Conservation (phyloP, 495 filamentous ascomycete genomes). For the Lentithecium fluviatile region DNA sequence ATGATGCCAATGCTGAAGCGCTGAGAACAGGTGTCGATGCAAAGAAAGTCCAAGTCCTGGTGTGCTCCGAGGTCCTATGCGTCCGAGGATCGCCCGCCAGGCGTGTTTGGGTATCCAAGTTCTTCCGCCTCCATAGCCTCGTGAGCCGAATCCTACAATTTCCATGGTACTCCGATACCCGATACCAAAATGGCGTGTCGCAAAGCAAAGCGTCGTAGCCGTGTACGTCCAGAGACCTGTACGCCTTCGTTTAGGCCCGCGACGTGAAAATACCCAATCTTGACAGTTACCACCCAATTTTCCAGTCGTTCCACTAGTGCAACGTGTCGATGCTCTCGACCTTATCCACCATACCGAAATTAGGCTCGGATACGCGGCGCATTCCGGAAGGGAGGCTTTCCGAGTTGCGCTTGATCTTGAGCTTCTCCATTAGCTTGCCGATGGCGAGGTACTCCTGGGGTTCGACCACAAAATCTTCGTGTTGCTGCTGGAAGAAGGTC, state of each 20-base stretch:
- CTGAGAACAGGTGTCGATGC: constrained; percentile 61
- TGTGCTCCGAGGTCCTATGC: constrained; percentile 5
- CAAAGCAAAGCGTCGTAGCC: not conserved
- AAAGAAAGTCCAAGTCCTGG: constrained; percentile 51
- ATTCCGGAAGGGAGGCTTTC: constrained; percentile 52
- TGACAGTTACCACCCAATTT: not conserved
- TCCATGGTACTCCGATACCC: constrained; percentile 12
- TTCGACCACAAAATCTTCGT: constrained; percentile 61
- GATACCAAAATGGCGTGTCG: not conserved
- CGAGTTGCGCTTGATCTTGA: constrained; percentile 64
- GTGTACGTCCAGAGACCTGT: not conserved
- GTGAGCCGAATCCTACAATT: constrained; percentile 15
- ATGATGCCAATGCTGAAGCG: constrained; percentile 25
- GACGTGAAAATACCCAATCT: constrained; percentile 1
- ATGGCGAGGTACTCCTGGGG: constrained; percentile 82
- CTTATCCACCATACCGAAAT: constrained; percentile 18
- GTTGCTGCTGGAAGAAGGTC: constrained; percentile 77
- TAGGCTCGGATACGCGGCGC: constrained; percentile 26
- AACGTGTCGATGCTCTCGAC: constrained; percentile 16
- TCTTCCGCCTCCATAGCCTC: constrained; percentile 3
- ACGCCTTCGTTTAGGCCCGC: not conserved
- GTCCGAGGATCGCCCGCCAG: constrained; percentile 2
- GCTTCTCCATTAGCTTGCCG: constrained; percentile 80
- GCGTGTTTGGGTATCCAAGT: constrained; percentile 1
- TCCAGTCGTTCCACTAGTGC: constrained; percentile 2